phyloP scores from a whole-genome alignment of 2,329 filamentous ascomycete species.

The Colletotrichum navitas region DNA sequence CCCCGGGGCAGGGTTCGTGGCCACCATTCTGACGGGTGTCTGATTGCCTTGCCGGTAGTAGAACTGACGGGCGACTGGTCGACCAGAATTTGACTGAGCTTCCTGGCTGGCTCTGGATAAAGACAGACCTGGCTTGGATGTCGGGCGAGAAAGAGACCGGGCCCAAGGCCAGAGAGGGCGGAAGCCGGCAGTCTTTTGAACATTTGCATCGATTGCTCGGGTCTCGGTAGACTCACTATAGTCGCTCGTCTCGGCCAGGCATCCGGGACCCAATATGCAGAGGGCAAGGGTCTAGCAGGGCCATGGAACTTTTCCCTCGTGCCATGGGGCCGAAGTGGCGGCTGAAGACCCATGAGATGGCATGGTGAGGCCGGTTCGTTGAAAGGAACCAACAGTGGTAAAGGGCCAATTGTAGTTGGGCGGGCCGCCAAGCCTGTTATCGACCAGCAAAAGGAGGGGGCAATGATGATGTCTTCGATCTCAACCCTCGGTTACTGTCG shows the following conservation, averaged over 20 bases:
- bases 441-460: constrained; percentile 4
- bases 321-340: constrained; percentile 27
- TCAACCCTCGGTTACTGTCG: background rate
- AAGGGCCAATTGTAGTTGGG: constrained; percentile 3
- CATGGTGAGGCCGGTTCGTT: background rate
- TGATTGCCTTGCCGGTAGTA: constrained; percentile 12
- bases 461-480: background rate
- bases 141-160: background rate
- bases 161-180: background rate
- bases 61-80: constrained; percentile 8
- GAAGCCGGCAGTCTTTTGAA: constrained; percentile 14
- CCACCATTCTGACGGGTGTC: constrained; percentile 17
- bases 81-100: constrained; percentile 19
- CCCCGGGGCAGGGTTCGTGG: constrained; percentile 23
- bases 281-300: constrained; percentile 4
- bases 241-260: background rate
- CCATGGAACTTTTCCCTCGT: constrained; percentile 33
- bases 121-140: constrained; percentile 31
- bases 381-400: constrained; percentile 19
- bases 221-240: background rate
- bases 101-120: constrained; percentile 30
- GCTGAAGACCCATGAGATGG: constrained; percentile 1
- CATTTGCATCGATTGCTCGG: background rate
- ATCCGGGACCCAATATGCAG: background rate
- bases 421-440: constrained; percentile 31